Evolutionary conservation across 2,329 filamentous ascomycete genomes (phyloP), one percentile per base, ranked within the genome.

Genomic region (Fusarium avenaceum): DNA sequence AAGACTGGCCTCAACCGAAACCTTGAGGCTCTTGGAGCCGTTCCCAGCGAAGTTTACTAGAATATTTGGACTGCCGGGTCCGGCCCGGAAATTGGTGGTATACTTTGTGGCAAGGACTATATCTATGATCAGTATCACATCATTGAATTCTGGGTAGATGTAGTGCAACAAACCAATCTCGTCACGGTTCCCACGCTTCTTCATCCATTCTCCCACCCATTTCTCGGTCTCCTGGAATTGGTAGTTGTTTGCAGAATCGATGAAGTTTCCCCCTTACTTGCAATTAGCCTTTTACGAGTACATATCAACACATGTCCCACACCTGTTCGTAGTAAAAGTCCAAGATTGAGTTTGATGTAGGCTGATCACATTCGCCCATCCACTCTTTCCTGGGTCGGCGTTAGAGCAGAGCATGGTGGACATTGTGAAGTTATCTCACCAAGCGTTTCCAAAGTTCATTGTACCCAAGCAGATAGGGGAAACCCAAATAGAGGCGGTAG

Each of bases 181-280:
- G 69, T 92, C 89, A 24, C 91, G 85, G 61, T 86, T 86, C n/a
- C 84, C 82, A 11, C 88, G 85, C 63, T 84, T 84, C 71, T 83
- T 82, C 87, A 91, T 90, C 89, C 90, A 93, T 69, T 90, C 88
- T 35, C 90, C 90, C 57, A 93, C 80, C 86, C 89, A 90, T 52
- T 73, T 77, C 77, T 92, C 90, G 1, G 86, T 87, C 75, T 91
- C 83, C 62, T 81, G 82, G 55, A 82, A 79, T 70, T 91, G 89
- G 78, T 92, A 92, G 76, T 89, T 89, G 79, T 88, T 90, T 60
- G 89, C 74, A 0, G 89, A 92, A 75, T 93, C 91, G 73, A 93
- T 89, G 76, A 93, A 92, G 78, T 93, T 93, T 24, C 91, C 90
- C 71, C 77, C 76, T 76, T 71, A 52, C 7, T 15, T 22, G 8